Conservation (phyloP, 23 red algal genomes). For the Gracilariopsis chorda region DNA sequence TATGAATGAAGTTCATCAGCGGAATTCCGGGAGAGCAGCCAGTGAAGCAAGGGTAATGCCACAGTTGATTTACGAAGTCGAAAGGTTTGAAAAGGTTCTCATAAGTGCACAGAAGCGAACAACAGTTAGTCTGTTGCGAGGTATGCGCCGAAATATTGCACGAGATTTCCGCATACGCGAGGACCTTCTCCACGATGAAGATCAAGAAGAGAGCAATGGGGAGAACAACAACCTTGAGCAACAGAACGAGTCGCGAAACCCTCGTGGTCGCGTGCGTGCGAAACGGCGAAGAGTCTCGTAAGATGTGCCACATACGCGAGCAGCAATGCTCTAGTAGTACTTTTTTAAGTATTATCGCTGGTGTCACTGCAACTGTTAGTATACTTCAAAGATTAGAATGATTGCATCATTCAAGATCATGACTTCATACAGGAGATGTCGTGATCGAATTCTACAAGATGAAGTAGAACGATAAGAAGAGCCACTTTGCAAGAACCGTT, state of each 20-base stretch:
- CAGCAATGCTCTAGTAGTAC: no score
- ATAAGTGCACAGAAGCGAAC: conserved; percentile 62
- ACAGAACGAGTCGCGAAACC: conserved; percentile 13
- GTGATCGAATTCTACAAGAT: no score
- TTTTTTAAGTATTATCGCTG: no score
- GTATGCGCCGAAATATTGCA: conserved; percentile 57
- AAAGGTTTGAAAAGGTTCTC: conserved; percentile 60
- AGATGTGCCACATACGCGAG: no score
- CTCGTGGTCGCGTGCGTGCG: neutral
- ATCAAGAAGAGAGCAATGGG: neutral
- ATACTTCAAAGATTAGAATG: no score
- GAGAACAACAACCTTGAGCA: neutral
- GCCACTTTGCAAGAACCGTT: no score
- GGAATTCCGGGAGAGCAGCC: conserved; percentile 23
- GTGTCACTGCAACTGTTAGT: no score
- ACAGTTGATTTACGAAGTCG: conserved; percentile 59
- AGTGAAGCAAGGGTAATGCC: conserved; percentile 59
- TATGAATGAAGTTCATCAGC: neutral
- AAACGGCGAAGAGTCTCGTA: conserved; percentile 12
- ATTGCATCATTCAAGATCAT: no score
- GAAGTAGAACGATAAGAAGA: no score
- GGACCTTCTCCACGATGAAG: neutral
- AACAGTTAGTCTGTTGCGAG: conserved; percentile 48
- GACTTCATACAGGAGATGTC: no score
- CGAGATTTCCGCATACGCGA: conserved; percentile 61